These are phyloP conservation scores for Mortierella claussenii DNA, from an alignment of 192 early-diverging fungal species.

Conservation along the genomic window DNA sequence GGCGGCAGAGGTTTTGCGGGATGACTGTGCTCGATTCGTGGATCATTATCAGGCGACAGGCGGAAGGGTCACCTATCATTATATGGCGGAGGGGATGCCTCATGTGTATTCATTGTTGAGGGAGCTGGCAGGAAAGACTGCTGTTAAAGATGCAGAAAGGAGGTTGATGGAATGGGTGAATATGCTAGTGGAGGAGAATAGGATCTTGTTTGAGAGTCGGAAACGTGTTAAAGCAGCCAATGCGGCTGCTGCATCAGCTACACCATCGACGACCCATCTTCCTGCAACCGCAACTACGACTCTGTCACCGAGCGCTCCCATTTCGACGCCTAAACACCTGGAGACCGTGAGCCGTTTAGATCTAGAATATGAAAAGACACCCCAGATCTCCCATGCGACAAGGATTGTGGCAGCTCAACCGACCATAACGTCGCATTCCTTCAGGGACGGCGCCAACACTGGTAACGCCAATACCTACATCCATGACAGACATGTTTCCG, in stretches of 20 bases:
- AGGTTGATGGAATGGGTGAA: conserved; percentile 51
- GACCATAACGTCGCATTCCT: not conserved
- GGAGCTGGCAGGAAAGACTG: conserved; percentile 41
- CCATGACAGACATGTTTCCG: not conserved
- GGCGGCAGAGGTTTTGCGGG: conserved; percentile 21
- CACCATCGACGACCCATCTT: conserved; percentile 1
- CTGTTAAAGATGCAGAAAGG: conserved; percentile 50
- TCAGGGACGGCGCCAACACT: too few relatives aligned
- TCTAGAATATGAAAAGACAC: conserved; percentile 14
- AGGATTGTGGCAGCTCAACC: conserved; percentile 34
- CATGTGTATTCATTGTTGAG: conserved; percentile 32
- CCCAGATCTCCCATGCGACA: conserved; percentile 36
- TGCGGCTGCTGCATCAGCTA: not conserved
- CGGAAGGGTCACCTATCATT: conserved; percentile 40
- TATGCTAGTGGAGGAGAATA: conserved; percentile 50
- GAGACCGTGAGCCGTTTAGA: not conserved
- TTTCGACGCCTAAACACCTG: not conserved
- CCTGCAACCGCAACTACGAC: not conserved
- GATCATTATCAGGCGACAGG: conserved; percentile 43
- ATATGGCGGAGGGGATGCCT: conserved; percentile 50
- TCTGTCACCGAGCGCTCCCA: not conserved
- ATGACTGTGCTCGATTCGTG: conserved; percentile 43
- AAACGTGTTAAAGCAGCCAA: conserved; percentile 31
- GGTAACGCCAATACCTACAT: not conserved
- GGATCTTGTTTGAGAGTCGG: conserved; percentile 37